Base-by-base conservation (phyloP, 495 filamentous ascomycete genomes). In the Ramalina intermedia region DNA sequence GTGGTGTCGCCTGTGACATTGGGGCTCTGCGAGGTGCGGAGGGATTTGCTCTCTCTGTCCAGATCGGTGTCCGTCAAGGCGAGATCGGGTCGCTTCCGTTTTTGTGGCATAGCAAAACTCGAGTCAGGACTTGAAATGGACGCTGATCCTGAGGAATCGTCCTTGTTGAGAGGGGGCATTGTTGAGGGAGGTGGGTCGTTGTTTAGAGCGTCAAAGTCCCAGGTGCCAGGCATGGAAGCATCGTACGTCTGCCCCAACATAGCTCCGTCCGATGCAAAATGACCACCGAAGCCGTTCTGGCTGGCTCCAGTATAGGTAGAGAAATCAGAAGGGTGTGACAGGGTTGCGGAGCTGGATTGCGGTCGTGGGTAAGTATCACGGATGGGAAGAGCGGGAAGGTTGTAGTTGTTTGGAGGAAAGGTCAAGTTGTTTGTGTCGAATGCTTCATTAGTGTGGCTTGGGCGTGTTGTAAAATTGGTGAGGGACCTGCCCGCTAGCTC, bases 21-120 rank as follows among this genome's bases (percentile, higher is more conserved):
- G 20, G 64, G 62, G 54, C 61, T 66, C 20, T 63, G 65, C 11
- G 63, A 54, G 8, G 58, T 48, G 6, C 54, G 58, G 43, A 48
- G 47, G 13, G 58, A 58, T 43, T 58, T 60, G 35, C 40, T 26
- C 21, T 33, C 18, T 5, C 42, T 43, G 37, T 40, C 44, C 14
- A 36, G 21, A 12, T 37, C 26, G 27, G 52, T 49, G 16, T 53
- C 47, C 1, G 53, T 42, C 11, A 54, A 41, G 11, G 36, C 41
- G 13, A 50, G 29, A 37, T 49, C 55, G 13, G 51, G 46, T 17
- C 50, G 41, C 18, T 45, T 43, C n/a, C 55, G 56, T 39, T 58
- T 58, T 13, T 45, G 52, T 3, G 58, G 56, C n/a, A 43, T 57
- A 1, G 63, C 58, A 20, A 55, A 59, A 18, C 61, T 55, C 35